Conservation (phyloP, 2,329 filamentous ascomycete genomes). For the Cladophialophora immunda region DNA sequence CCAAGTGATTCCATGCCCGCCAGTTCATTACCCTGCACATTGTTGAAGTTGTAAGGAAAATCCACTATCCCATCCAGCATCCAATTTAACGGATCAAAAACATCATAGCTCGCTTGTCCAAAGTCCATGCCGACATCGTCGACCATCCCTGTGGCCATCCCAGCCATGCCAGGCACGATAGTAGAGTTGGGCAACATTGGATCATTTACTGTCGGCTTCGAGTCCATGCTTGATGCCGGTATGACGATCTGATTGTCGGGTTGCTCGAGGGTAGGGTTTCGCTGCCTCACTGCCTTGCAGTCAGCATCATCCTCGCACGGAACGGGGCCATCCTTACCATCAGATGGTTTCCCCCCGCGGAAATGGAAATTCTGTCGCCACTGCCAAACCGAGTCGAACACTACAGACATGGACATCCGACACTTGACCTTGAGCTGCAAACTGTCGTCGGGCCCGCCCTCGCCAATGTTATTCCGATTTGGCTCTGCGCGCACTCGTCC, state of each 20-base stretch:
- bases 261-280: slow-evolving; percentile 28
- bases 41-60: slow-evolving; percentile 68
- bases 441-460: slow-evolving; percentile 41
- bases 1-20: slow-evolving; percentile 28
- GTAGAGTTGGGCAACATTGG: slow-evolving; percentile 31
- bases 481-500: slow-evolving; percentile 47
- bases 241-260: slow-evolving; percentile 22
- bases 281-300: slow-evolving; percentile 27
- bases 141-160: slow-evolving; percentile 40
- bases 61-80: slow-evolving; percentile 87
- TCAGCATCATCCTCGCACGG: background rate
- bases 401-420: slow-evolving; percentile 72
- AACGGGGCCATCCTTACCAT: slow-evolving; percentile 46
- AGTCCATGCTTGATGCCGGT: slow-evolving; percentile 13
- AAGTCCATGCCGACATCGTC: slow-evolving; percentile 38
- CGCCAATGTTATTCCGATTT: slow-evolving; percentile 39
- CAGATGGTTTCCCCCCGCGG: slow-evolving; percentile 66
- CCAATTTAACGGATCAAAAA: slow-evolving; percentile 94
- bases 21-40: slow-evolving; percentile 19
- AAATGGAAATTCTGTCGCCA: slow-evolving; percentile 72
- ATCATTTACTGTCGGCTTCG: slow-evolving; percentile 23
- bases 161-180: slow-evolving; percentile 41
- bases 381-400: slow-evolving; percentile 73
- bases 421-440: slow-evolving; percentile 71
- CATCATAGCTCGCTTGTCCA: slow-evolving; percentile 73